These are phyloP conservation scores for Phytophthora idaei DNA, from an alignment of 352 stramenopile genomes.

Conservation along the genomic window DNA sequence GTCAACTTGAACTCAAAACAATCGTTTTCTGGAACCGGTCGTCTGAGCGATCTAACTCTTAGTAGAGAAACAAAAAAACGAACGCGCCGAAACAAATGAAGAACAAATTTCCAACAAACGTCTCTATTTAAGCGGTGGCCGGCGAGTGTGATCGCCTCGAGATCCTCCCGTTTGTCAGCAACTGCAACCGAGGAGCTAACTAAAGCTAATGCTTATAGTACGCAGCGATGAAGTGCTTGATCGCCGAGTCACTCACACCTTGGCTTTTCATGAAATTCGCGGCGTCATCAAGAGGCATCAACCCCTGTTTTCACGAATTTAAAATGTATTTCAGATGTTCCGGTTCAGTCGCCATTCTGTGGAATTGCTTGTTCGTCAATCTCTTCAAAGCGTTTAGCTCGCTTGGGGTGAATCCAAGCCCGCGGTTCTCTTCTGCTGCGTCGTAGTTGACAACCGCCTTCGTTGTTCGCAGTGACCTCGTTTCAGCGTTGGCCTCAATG, in stretches of 20 bases:
- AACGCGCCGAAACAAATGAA: too few relatives aligned
- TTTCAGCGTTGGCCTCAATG: neutral
- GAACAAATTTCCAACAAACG: too few relatives aligned
- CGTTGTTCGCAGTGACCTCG: neutral
- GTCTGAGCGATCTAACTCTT: too few relatives aligned
- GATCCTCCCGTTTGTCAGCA: too few relatives aligned
- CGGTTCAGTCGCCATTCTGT: neutral
- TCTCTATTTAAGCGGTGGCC: too few relatives aligned
- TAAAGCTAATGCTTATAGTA: neutral
- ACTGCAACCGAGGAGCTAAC: too few relatives aligned
- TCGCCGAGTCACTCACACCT: neutral
- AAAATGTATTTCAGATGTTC: neutral
- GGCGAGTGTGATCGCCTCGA: too few relatives aligned
- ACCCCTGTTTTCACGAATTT: neutral
- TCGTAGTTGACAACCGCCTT: neutral
- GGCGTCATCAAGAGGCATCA: neutral
- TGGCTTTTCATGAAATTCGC: neutral
- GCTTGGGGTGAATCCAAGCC: neutral
- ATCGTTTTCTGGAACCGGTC: too few relatives aligned
- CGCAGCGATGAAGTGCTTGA: neutral
- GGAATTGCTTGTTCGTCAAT: neutral
- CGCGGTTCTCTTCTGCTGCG: neutral
- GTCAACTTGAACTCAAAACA: too few relatives aligned
- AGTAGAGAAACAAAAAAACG: too few relatives aligned
- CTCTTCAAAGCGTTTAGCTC: neutral